Percentiles rank a stretch among this genome's conserved stretches.
These are phyloP conservation scores for Pleoardoris graminearum DNA, from an alignment of 2,329 filamentous ascomycete genomes.

Conservation along the genomic window DNA sequence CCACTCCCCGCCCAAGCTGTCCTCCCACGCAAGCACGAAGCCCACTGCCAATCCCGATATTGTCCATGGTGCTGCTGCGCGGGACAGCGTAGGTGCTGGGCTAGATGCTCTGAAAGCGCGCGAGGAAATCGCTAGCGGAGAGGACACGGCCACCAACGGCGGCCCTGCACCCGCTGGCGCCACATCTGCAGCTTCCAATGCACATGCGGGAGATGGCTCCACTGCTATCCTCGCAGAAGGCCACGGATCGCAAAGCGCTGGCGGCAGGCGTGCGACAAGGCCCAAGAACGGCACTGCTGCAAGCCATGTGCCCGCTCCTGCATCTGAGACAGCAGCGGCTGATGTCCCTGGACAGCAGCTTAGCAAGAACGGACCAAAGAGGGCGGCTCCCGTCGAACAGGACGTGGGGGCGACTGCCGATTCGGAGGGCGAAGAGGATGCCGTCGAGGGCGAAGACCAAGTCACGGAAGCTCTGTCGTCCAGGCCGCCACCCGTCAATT, in stretches of 20 bases:
- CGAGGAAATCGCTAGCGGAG: conserved; percentile 8
- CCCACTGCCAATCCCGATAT: conserved; percentile 46
- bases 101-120: conserved; percentile 12
- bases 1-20: conserved; percentile 29
- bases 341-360: conserved; percentile 16
- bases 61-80: conserved; percentile 47
- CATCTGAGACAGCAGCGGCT: conserved; percentile 17
- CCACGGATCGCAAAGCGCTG: conserved; percentile 12
- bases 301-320: conserved; percentile 4
- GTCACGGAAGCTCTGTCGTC: conserved; percentile 61
- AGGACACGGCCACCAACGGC: conserved; percentile 15
- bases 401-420: conserved; percentile 39
- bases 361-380: conserved; percentile 31
- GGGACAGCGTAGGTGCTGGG: conserved; percentile 41
- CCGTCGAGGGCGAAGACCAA: conserved; percentile 58
- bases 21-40: conserved; percentile 28
- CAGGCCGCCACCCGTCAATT: conserved; percentile 78
- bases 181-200: conserved; percentile 19
- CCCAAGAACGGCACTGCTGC: conserved; percentile 7
- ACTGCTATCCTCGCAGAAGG: conserved; percentile 17
- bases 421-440: conserved; percentile 55
- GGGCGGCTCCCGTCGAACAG: conserved; percentile 21
- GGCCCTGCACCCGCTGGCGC: conserved; percentile 18
- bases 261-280: conserved; percentile 15
- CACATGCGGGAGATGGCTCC: conserved; percentile 22